These are phyloP conservation scores for Neurospora sp. DNA, from an alignment of 495 filamentous ascomycete genomes.

Conservation along the genomic window DNA sequence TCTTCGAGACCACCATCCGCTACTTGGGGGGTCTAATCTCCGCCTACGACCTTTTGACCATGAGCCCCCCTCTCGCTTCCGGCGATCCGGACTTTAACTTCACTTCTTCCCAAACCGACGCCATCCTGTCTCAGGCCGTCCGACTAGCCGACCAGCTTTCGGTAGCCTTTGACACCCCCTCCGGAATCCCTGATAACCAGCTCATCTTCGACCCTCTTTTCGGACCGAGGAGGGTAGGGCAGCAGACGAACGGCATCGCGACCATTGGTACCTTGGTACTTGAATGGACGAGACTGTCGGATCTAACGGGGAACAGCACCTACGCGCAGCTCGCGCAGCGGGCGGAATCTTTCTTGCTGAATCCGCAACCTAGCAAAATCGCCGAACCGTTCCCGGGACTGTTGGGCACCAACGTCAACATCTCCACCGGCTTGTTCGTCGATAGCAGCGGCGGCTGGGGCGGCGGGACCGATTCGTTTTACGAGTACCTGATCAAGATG, in stretches of 20 bases:
- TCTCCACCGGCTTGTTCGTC: constrained; percentile 54
- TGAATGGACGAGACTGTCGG: constrained; percentile 77
- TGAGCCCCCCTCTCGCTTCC: constrained; percentile 45
- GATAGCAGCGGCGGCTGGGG: constrained; percentile 68
- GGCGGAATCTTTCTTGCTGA: constrained; percentile 62
- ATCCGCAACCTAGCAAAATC: constrained; percentile 44
- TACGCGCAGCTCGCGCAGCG: constrained; percentile 60
- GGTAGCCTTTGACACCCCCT: constrained; percentile 66
- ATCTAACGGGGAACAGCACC: constrained; percentile 55
- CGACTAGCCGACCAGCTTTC: constrained; percentile 63
- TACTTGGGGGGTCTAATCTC: constrained; percentile 75
- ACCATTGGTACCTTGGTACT: constrained; percentile 66
- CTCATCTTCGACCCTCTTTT: constrained; percentile 43
- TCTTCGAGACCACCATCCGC: constrained; percentile 88
- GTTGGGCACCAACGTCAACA: constrained; percentile 57
- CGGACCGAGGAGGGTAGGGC: constrained; percentile 31
- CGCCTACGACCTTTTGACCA: constrained; percentile 71
- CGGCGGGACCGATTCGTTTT: constrained; percentile 73
- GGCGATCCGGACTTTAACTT: constrained; percentile 24
- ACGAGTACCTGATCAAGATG: constrained; percentile 94
- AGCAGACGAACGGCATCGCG: constrained; percentile 55
- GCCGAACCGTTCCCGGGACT: constrained; percentile 71
- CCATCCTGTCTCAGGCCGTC: constrained; percentile 55
- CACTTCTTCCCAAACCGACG: constrained; percentile 38
- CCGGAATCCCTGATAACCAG: constrained; percentile 68